phyloP scores from a whole-genome alignment of 345 rosid species.

The Aquilaria sinensis region DNA sequence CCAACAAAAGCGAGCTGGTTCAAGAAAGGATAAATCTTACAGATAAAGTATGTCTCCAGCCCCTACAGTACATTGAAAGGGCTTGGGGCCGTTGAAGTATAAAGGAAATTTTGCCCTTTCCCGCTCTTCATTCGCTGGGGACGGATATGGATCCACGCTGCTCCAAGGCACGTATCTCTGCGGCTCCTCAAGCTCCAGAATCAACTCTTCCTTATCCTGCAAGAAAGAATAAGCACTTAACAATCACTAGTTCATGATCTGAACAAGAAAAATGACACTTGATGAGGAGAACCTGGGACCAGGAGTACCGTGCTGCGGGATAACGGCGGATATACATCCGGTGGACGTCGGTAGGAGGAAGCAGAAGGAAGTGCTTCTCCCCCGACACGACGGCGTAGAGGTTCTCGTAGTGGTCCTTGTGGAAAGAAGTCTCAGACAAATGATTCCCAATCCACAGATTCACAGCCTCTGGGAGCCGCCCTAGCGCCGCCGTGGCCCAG shows the following conservation, averaged over 20 bases:
- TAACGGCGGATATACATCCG: conserved; percentile 63
- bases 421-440: conserved; percentile 67
- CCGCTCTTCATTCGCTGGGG: conserved; percentile 29
- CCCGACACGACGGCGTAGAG: conserved; percentile 80
- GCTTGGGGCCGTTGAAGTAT: conserved; percentile 76
- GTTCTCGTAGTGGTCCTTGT: conserved; percentile 92
- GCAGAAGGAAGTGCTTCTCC: conserved; percentile 73
- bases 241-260: not conserved
- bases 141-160: conserved; percentile 74
- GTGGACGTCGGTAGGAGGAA: conserved; percentile 84
- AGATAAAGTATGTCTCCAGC: conserved; percentile 85
- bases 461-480: conserved; percentile 79
- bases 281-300: conserved; percentile 21
- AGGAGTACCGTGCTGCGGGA: conserved; percentile 62
- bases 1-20: no score
- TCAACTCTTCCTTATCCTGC: conserved; percentile 44
- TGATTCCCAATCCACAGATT: conserved; percentile 89
- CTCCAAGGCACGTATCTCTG: conserved; percentile 65
- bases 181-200: conserved; percentile 64
- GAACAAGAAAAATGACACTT: not conserved
- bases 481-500: conserved; percentile 82
- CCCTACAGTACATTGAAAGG: conserved; percentile 62
- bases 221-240: conserved; percentile 7
- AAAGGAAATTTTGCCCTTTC: conserved; percentile 55
- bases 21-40: conserved; percentile 37